phyloP scores from a whole-genome alignment of 1,139 yeast genomes.

The Candida gigantensis region DNA sequence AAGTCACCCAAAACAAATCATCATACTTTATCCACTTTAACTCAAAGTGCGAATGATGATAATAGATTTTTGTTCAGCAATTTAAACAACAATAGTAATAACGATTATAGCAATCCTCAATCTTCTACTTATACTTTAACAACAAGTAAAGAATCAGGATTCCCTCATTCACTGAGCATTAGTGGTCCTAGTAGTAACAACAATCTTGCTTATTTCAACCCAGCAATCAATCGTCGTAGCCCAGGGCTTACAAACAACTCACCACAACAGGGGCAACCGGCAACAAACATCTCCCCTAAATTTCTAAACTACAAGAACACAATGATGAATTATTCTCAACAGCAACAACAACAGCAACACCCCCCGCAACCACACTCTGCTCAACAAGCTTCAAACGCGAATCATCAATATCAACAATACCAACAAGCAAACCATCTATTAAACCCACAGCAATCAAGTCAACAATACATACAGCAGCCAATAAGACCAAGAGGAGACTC shows the following conservation, averaged over 20 bases:
- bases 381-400: slow-evolving; percentile 8
- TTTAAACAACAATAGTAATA: slow-evolving; percentile 3
- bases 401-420: slow-evolving; percentile 8
- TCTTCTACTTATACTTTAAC: slow-evolving; percentile 4
- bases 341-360: slow-evolving; percentile 5
- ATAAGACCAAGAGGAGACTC: slow-evolving; percentile 32
- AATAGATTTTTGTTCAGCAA: slow-evolving; percentile 4
- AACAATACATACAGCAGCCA: slow-evolving; percentile 13
- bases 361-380: slow-evolving; percentile 4
- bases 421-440: slow-evolving; percentile 11
- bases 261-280: slow-evolving; percentile 1
- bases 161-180: slow-evolving; percentile 6
- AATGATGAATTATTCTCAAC: slow-evolving; percentile 8
- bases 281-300: slow-evolving; percentile 1
- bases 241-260: not conserved
- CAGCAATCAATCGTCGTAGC: not conserved
- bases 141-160: not conserved
- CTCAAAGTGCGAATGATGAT: slow-evolving; percentile 5
- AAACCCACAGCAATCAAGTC: slow-evolving; percentile 10
- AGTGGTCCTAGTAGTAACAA: slow-evolving; percentile 2
- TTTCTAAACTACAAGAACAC: not conserved
- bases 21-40: slow-evolving; percentile 4
- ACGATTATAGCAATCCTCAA: not conserved
- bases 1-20: slow-evolving; percentile 5
- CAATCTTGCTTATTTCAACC: slow-evolving; percentile 1